phyloP scores from a whole-genome alignment of 129 eudicot genomes.

The Mikania micrantha region DNA sequence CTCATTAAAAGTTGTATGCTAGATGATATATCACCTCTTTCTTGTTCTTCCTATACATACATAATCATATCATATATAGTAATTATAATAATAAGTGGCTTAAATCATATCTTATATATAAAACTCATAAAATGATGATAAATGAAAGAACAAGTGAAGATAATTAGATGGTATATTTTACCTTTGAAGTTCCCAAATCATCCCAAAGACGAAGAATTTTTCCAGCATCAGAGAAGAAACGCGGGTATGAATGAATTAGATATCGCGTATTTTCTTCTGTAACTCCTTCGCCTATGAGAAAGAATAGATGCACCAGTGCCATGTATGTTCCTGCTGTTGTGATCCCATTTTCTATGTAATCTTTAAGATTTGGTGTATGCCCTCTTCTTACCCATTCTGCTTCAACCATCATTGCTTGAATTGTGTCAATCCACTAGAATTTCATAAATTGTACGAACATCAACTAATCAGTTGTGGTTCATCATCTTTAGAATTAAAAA shows the following conservation, averaged over 20 bases:
- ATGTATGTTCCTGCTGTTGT: constrained; percentile 49
- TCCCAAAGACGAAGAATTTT: constrained; percentile 59
- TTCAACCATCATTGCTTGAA: constrained; percentile 46
- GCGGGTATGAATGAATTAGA: constrained; percentile 43
- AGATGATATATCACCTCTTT: constrained; percentile 49
- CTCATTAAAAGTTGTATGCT: constrained; percentile 46
- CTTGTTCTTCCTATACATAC: constrained; percentile 56
- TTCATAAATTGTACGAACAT: too few relatives aligned
- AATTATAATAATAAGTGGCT: too few relatives aligned
- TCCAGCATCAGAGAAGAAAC: constrained; percentile 36
- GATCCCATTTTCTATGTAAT: constrained; percentile 53
- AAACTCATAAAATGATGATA: too few relatives aligned
- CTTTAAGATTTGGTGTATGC: constrained; percentile 35
- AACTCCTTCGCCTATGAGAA: constrained; percentile 41
- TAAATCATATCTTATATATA: too few relatives aligned
- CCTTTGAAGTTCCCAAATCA: constrained; percentile 59
- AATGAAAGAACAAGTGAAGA: too few relatives aligned
- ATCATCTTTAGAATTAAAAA: neutral
- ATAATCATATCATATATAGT: too few relatives aligned
- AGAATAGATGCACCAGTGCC: constrained; percentile 57
- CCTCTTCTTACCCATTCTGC: constrained; percentile 42
- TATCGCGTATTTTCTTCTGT: constrained; percentile 12
- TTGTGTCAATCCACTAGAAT: constrained; percentile 60
- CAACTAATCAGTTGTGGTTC: too few relatives aligned
- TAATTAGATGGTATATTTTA: too few relatives aligned